Percentiles rank a stretch among this genome's conserved stretches.
phyloP scores from a whole-genome alignment of 305 asterid genomes.

The Solanum aculeatissimum region DNA sequence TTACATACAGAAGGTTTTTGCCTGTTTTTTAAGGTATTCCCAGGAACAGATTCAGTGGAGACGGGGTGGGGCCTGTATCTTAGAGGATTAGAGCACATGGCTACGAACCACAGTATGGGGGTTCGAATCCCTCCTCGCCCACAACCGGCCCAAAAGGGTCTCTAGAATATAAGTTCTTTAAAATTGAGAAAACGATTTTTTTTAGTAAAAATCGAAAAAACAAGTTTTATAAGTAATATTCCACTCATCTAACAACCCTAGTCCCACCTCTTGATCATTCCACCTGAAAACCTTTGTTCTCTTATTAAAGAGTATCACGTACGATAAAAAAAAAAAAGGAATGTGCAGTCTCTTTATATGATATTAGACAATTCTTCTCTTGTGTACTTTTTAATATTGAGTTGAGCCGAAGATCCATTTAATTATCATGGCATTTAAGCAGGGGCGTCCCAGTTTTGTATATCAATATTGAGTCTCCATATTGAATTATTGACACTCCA shows the following conservation, averaged over 20 bases:
- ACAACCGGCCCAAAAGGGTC: too few species aligned
- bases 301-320: neutral
- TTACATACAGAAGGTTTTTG: too few species aligned
- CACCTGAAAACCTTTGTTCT: neutral
- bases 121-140: too few species aligned
- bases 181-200: neutral
- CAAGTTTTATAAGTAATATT: neutral
- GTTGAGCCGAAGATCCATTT: neutral
- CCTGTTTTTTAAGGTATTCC: too few species aligned
- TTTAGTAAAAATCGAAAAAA: neutral
- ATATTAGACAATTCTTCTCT: rapidly evolving
- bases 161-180: neutral
- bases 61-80: too few species aligned
- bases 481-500: neutral
- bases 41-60: too few species aligned
- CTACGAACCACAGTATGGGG: too few species aligned
- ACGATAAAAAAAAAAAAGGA: neutral
- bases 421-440: neutral
- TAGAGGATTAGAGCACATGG: too few species aligned
- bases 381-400: neutral
- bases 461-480: neutral
- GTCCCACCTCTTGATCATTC: neutral
- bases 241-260: neutral
- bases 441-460: neutral
- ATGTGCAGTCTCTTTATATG: rapidly evolving